Base-by-base conservation (phyloP, 1,284 basidiomycete species). In the Apiotrichum sp. region DNA sequence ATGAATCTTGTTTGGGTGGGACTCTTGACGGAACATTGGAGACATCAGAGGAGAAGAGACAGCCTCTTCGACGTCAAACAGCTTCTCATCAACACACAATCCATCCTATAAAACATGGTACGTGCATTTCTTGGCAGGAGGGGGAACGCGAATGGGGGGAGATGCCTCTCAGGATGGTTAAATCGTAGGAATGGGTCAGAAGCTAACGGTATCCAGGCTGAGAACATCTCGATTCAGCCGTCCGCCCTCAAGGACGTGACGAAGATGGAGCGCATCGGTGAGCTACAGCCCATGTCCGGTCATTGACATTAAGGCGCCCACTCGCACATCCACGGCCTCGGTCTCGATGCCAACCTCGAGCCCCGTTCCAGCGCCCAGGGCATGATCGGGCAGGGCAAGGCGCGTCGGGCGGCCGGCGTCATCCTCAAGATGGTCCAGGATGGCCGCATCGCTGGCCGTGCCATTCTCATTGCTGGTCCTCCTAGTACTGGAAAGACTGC, bases 371-470 rank as follows among this genome's bases (percentile, higher is more conserved):
- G 74, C 10, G 73, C 89, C 0, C 91, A 98, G 74, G 95, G 95
- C 5, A 95, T 98, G 87, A 92, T 98, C 34, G 95, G 95, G 0
- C 95, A 98, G 74, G 88, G 81, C 14, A 90, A 92, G 71, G 95
- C 95, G 16, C 83, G 95, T 39, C 96, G 95, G 75, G 95, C 95
- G 1, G 95, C 95, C 0, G 95, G 93, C 5, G 88, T 98, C 80
- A 93, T 98, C 63, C 83, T 98, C 67, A 93, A 89, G 78, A 96
- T 98, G 93, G 93, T 98, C 1, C 90, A 96, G 75, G 89, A 96
- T 67, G 91, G 90, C 16, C 83, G 86, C 53, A 98, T 98, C 72
- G 91, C 93, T 0, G 95, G 95, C 38, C 83, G 93, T 50, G 90
- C 93, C 6, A 93, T 98, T 77, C 80, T 98, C 53, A 96, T 98